Percentiles rank a stretch among this genome's conserved stretches.
Conservation (phyloP, 805 yeast genomes). For the Alloascoidea hylecoeti region DNA sequence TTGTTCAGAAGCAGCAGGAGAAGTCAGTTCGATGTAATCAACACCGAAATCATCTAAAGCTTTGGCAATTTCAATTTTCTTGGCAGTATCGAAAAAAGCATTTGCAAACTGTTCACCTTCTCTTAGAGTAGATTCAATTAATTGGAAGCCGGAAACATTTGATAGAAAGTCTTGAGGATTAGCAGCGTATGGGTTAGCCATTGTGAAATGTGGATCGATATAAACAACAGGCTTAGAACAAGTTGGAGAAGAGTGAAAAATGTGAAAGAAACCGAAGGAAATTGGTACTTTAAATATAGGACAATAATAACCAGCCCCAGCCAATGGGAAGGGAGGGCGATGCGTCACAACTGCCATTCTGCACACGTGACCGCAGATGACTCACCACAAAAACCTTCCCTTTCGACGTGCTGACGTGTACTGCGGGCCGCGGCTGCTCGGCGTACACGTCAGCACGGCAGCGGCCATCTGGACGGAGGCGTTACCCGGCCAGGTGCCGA, state of each 20-base stretch:
- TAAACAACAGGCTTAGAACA: background rate
- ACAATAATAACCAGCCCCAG: background rate
- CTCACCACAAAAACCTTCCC: too few species aligned
- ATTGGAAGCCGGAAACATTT: constrained; percentile 76
- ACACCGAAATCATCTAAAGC: constrained; percentile 97
- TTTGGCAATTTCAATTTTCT: constrained; percentile 92
- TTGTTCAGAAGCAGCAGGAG: constrained; percentile 97
- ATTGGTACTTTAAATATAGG: background rate
- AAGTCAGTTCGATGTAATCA: constrained; percentile 92
- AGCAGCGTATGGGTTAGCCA: constrained; percentile 84
- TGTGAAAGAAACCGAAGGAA: constrained; percentile 1
- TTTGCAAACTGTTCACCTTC: constrained; percentile 99
- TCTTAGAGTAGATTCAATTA: constrained; percentile 90
- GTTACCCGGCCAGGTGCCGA: background rate
- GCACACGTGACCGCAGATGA: too few species aligned
- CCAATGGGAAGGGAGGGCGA: too few species aligned
- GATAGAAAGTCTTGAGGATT: constrained; percentile 88
- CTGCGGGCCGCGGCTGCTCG: too few species aligned
- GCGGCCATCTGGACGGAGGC: background rate
- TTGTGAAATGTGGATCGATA: constrained; percentile 4
- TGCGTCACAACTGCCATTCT: too few species aligned
- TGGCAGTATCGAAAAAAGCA: constrained; percentile 88
- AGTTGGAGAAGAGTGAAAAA: background rate
- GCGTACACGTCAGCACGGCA: background rate
- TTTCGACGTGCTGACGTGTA: too few species aligned